These are phyloP conservation scores for Exophiala mesophila DNA, from an alignment of 2,329 filamentous ascomycete species.

Conservation along the genomic window DNA sequence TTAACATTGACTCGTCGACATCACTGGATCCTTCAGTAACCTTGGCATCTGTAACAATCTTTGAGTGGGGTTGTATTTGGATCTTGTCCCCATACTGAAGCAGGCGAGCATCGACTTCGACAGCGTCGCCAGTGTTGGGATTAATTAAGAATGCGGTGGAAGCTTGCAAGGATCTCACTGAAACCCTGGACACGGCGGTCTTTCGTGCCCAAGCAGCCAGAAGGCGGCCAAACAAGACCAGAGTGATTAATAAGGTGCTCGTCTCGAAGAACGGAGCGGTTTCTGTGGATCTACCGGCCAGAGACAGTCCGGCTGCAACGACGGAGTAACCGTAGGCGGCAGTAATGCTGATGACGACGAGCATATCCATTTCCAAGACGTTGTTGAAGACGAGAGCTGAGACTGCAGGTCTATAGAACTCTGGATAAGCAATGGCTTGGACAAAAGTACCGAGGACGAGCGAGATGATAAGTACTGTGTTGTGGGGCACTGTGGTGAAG, in stretches of 20 bases:
- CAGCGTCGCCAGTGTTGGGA: constrained; percentile 30
- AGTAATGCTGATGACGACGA: constrained; percentile 50
- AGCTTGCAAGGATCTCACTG: constrained; percentile 53
- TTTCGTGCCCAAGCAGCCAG: constrained; percentile 46
- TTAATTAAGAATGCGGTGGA: constrained; percentile 51
- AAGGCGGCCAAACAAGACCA: constrained; percentile 49
- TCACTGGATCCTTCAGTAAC: constrained; percentile 60
- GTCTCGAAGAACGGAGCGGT: constrained; percentile 51
- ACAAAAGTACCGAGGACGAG: constrained; percentile 62
- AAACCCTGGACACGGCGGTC: constrained; percentile 47
- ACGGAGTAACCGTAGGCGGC: constrained; percentile 49
- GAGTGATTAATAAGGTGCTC: constrained; percentile 50
- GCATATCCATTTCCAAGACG: constrained; percentile 51
- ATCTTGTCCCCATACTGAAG: constrained; percentile 69
- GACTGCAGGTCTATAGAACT: constrained; percentile 62
- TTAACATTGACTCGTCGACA: constrained; percentile 73
- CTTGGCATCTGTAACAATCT: constrained; percentile 64
- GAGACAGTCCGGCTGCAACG: constrained; percentile 40
- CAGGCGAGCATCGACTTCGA: constrained; percentile 60
- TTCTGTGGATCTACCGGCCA: constrained; percentile 33
- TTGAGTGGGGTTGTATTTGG: constrained; percentile 55
- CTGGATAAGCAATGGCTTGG: constrained; percentile 56
- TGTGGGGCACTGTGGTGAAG: constrained; percentile 39
- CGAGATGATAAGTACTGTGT: constrained; percentile 52
- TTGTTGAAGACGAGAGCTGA: constrained; percentile 42